Evolutionary conservation across 2,329 filamentous ascomycete genomes (phyloP), one percentile per base, ranked within the genome.

Genomic region (Cladosporium phlei): DNA sequence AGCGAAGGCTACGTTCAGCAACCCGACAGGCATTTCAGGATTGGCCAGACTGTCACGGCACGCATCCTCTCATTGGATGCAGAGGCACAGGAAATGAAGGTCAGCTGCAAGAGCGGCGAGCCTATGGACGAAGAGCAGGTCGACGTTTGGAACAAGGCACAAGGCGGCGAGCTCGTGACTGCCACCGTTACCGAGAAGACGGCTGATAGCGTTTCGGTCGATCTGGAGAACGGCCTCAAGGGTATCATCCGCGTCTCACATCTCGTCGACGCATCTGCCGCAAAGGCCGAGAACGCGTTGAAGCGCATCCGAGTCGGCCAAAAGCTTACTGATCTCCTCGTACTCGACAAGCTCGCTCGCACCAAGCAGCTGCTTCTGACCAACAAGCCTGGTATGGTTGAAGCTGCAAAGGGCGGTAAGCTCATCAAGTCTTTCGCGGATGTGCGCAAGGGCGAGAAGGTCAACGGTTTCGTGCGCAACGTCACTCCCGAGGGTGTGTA

Each of bases 1-100:
- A 97, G 93, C 64, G 93, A 98, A 65, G 89, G 90, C 9, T 96
- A 85, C 62, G 96, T 98, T 59, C 80, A 85, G 55, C 86, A 96
- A 60, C 89, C 93, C 4, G 80, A 79, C 35, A 83, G 94, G 60
- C 90, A 97, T 67, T 98, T 98, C 72, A 82, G 85, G 27, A 70
- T 82, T 33, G 94, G 93, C 1, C 93, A 98, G 65, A 91, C 95
- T 2, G 85, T 98, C 55, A 94, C 82, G 59, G 86, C 96, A 16
- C 87, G 91, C 59, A 82, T 94, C n/a, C 68, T 95, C 25, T 86
- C 84, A 39, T 81, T 96, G 39, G 82, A 95, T 56, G 72, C 82
- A 1, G 80, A 85, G 48, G 73, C 78, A 29, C 75, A 77, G 51
- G 83, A 85, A 55, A 78, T 98, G 54, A 80, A 88, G 28, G 86